These are phyloP conservation scores for Coprinellus micaceus DNA, from an alignment of 768 basidiomycete species.

Conservation along the genomic window DNA sequence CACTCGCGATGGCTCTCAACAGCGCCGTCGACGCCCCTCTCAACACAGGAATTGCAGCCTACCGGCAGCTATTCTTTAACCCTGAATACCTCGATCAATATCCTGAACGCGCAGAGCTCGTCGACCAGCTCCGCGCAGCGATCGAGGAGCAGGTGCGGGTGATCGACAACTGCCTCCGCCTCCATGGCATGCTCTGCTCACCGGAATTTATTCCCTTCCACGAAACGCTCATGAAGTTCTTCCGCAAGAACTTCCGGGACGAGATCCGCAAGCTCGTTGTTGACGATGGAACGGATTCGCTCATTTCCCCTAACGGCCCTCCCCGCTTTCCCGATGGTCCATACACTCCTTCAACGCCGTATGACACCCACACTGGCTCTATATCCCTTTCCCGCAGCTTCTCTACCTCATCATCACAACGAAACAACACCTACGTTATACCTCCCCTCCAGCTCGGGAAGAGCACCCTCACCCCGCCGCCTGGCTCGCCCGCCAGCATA, in stretches of 20 bases:
- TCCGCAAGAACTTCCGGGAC: slow-evolving; percentile 79
- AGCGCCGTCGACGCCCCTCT: slow-evolving; percentile 78
- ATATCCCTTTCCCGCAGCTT: slow-evolving; percentile 44
- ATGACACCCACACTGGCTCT: slow-evolving; percentile 27
- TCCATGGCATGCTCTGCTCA: slow-evolving; percentile 80
- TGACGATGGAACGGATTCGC: slow-evolving; percentile 33
- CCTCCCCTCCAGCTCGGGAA: slow-evolving; percentile 53
- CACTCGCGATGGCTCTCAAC: slow-evolving; percentile 83
- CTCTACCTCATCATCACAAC: slow-evolving; percentile 43
- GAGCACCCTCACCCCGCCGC: slow-evolving; percentile 41
- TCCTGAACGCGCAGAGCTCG: slow-evolving; percentile 64
- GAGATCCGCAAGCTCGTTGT: slow-evolving; percentile 72
- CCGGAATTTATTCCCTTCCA: slow-evolving; percentile 92
- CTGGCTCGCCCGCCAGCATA: slow-evolving; percentile 30
- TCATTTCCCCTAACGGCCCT: slow-evolving; percentile 25
- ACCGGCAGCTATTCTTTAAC: slow-evolving; percentile 73
- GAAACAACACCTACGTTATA: slow-evolving; percentile 38
- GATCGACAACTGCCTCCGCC: slow-evolving; percentile 78
- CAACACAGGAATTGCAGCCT: slow-evolving; percentile 73
- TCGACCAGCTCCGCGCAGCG: slow-evolving; percentile 67
- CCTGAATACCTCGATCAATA: slow-evolving; percentile 63
- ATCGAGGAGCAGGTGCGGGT: slow-evolving; percentile 84
- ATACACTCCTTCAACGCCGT: slow-evolving; percentile 39
- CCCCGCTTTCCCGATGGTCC: slow-evolving; percentile 37
- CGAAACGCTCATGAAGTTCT: slow-evolving; percentile 81